These are phyloP conservation scores for Ophiocordyceps camponoti-saundersi DNA, from an alignment of 2,329 filamentous ascomycete species.

Conservation along the genomic window DNA sequence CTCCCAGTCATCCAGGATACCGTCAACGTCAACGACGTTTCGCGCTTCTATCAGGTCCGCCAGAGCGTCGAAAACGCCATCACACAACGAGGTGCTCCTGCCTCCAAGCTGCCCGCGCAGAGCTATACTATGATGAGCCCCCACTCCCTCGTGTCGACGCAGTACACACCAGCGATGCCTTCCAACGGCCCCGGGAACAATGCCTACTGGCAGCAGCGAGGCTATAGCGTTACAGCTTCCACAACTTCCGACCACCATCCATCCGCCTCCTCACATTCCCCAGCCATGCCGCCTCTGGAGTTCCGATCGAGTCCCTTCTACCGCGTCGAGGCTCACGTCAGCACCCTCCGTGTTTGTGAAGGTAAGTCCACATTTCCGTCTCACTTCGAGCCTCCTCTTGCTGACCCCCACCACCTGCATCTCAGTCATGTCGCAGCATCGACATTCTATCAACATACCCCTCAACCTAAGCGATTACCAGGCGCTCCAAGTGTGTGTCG, in stretches of 20 bases:
- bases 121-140: neutral
- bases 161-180: conserved; percentile 6
- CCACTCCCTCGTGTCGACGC: conserved; percentile 1
- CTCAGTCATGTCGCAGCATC: conserved; percentile 37
- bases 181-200: conserved; percentile 4
- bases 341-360: conserved; percentile 51
- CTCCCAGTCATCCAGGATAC: conserved; percentile 24
- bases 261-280: conserved; percentile 4
- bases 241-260: conserved; percentile 7
- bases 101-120: conserved; percentile 4
- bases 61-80: conserved; percentile 22
- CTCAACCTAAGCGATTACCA: conserved; percentile 33
- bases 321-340: conserved; percentile 46
- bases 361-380: conserved; percentile 31
- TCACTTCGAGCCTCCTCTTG: neutral
- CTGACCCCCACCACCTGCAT: neutral
- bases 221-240: conserved; percentile 3
- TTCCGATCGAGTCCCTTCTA: conserved; percentile 78
- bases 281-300: conserved; percentile 5
- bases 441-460: conserved; percentile 27
- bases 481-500: conserved; percentile 35
- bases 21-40: conserved; percentile 17
- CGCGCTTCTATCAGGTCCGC: conserved; percentile 25
- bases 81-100: conserved; percentile 11
- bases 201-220: conserved; percentile 3